A percentile compares a stretch with the other conserved stretches of the same genome.
Evolutionary conservation across 257 asterid genomes (phyloP).

Genomic region (Galeopsis tetrahit): DNA sequence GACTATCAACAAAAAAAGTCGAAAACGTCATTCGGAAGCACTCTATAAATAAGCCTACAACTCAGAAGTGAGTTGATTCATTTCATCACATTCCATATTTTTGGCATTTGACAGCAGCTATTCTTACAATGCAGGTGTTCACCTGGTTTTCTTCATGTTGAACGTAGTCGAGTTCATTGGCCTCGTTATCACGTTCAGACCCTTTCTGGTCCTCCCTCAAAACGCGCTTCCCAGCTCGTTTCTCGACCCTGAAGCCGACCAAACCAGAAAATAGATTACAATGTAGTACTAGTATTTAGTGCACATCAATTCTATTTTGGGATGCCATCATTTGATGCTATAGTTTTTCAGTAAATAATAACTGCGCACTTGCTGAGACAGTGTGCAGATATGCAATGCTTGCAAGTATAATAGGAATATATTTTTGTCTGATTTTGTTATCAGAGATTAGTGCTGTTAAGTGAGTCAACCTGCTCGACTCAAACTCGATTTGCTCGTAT

Average conservation of each 20-base stretch:
- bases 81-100: neutral
- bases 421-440: neutral
- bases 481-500: no score
- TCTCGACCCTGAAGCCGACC: conserved; percentile 23
- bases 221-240: conserved; percentile 11
- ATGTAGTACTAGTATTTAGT: neutral
- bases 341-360: neutral
- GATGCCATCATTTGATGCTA: neutral
- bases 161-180: conserved; percentile 65
- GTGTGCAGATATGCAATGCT: no score
- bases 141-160: conserved; percentile 64
- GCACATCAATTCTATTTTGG: neutral
- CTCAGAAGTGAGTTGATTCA: neutral
- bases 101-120: conserved; percentile 11
- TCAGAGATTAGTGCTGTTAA: neutral
- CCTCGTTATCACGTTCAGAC: conserved; percentile 56
- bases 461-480: no score
- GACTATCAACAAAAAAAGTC: no score
- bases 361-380: neutral
- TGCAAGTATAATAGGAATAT: no score
- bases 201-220: conserved; percentile 43
- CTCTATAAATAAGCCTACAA: neutral
- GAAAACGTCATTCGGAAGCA: neutral
- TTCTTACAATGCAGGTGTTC: conserved; percentile 58
- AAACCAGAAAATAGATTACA: neutral